Evolutionary conservation across 495 filamentous ascomycete species (phyloP).

Genomic region (Penicillium coprophilum): DNA sequence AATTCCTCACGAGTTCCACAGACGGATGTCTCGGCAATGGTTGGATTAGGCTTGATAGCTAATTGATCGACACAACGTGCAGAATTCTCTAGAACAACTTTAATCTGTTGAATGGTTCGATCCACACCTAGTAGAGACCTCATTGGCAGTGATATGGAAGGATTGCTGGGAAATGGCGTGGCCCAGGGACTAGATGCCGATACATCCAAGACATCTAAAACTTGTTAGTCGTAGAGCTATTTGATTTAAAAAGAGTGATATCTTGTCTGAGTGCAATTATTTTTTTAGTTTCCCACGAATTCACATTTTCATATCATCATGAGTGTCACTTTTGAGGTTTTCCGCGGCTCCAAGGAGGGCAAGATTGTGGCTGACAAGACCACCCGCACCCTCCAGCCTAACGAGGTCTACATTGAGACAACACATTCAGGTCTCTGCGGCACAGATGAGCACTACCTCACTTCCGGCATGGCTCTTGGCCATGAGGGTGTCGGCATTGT

Average conservation of each 20-base stretch:
- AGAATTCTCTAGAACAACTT: constrained; percentile 19
- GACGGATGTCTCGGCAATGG: not conserved
- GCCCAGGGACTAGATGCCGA: not conserved
- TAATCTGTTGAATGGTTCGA: constrained; percentile 11
- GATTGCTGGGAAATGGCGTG: constrained; percentile 1
- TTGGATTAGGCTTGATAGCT: not conserved
- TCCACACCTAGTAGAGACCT: constrained; percentile 5
- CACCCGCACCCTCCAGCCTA: constrained; percentile 26
- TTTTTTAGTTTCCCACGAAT: not conserved
- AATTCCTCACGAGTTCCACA: not conserved
- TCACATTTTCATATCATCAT: constrained; percentile 10
- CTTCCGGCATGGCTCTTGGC: constrained; percentile 38
- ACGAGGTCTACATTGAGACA: constrained; percentile 47
- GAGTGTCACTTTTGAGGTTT: constrained; percentile 36
- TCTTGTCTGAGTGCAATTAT: not conserved
- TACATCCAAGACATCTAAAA: not conserved
- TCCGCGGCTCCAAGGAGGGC: constrained; percentile 34
- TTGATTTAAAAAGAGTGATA: not conserved
- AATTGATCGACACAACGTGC: not conserved
- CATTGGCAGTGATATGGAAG: not conserved
- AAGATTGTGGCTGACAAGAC: constrained; percentile 32
- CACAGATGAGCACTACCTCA: constrained; percentile 44
- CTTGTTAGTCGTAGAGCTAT: not conserved
- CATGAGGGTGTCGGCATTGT: constrained; percentile 57
- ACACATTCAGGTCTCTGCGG: constrained; percentile 47